A percentile compares a stretch with the other conserved stretches of the same genome.
Conservation (phyloP, 169 alveolate species). For the Miamiensis avidus region DNA sequence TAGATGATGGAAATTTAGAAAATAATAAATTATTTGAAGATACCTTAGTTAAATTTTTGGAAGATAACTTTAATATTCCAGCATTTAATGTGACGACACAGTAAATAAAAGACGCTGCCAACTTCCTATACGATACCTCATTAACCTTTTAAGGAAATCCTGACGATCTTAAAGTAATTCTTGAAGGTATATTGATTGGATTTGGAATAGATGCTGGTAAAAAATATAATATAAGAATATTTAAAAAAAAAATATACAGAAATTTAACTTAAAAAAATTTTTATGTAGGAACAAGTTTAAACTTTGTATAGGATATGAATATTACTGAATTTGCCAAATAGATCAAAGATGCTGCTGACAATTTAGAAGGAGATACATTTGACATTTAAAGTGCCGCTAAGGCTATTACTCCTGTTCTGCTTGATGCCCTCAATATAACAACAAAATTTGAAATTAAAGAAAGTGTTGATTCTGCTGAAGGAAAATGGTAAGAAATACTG, state of each 20-base stretch:
- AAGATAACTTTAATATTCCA: not conserved
- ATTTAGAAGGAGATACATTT: conserved; percentile 14
- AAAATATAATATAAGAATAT: conserved; percentile 5
- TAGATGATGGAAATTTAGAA: too few species aligned
- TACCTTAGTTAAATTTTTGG: not conserved
- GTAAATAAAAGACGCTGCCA: not conserved
- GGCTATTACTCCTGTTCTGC: not conserved
- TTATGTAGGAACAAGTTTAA: not conserved
- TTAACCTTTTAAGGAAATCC: not conserved
- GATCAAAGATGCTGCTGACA: not conserved
- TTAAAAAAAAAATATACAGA: not conserved
- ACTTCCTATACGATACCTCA: not conserved
- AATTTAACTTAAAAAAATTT: not conserved
- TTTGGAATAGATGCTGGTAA: conserved; percentile 2
- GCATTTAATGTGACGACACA: not conserved
- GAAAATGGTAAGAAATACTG: conserved; percentile 69
- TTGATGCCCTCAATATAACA: conserved; percentile 25
- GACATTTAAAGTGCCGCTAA: conserved; percentile 1
- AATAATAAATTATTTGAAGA: too few species aligned
- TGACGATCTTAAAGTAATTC: not conserved
- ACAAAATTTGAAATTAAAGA: conserved; percentile 59
- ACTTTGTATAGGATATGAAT: not conserved
- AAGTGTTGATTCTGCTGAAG: conserved; percentile 58
- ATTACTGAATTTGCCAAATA: conserved; percentile 6
- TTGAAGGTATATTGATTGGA: not conserved